Percentiles rank a stretch among this genome's conserved stretches.
phyloP scores from a whole-genome alignment of 108 stramenopile species.

The Schizochytrium sp. region DNA sequence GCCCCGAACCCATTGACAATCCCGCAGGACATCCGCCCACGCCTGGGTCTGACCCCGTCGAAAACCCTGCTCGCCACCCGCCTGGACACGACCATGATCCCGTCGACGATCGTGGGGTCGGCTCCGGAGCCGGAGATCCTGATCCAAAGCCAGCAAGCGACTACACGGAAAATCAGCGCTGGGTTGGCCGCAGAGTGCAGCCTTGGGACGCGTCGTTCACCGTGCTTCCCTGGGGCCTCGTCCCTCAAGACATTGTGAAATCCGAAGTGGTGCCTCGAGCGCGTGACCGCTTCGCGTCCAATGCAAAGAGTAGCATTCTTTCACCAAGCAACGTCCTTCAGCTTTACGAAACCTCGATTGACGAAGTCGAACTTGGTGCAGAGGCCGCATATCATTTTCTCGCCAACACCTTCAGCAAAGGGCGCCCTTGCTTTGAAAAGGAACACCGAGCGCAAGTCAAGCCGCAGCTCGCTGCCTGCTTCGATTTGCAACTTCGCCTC shows the following conservation, averaged over 20 bases:
- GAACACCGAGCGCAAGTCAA: neutral
- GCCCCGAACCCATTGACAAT: too few species aligned
- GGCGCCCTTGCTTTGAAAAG: neutral
- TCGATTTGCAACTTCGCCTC: neutral
- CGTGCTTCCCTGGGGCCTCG: neutral
- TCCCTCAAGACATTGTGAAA: neutral
- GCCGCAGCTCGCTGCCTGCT: neutral
- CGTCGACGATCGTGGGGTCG: too few species aligned
- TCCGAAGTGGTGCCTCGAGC: neutral
- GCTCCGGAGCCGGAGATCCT: too few species aligned
- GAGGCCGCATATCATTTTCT: neutral
- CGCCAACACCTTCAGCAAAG: neutral
- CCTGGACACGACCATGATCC: too few species aligned
- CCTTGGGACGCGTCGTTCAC: neutral
- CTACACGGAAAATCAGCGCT: neutral
- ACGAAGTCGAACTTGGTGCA: neutral
- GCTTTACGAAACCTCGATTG: neutral
- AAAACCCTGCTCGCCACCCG: too few species aligned
- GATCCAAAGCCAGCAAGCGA: too few species aligned
- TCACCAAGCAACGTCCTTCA: neutral
- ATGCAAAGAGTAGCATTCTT: neutral
- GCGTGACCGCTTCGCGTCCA: neutral
- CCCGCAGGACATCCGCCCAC: too few species aligned
- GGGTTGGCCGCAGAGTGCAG: neutral
- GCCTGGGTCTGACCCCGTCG: too few species aligned